Evolutionary conservation across 2,329 filamentous ascomycete genomes (phyloP), one percentile per base, ranked within the genome.

Genomic region (Colletotrichum truncatum): DNA sequence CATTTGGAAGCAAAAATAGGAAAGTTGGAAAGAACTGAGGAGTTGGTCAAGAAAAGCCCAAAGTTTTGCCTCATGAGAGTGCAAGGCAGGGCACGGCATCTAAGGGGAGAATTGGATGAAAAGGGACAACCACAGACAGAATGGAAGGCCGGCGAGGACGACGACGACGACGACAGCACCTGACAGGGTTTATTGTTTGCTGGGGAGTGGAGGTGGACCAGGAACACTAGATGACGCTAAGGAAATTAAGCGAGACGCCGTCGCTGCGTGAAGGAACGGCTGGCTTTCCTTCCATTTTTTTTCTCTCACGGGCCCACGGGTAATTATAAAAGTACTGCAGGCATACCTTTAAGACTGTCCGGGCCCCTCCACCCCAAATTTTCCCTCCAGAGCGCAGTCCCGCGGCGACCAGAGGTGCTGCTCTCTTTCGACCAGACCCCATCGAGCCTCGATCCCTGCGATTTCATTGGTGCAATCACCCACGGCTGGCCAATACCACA

Each of bases 241-340:
- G 60, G 58, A 66, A 34, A 64, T 64, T 66, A 66, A 66, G 64
- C 64, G 64, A 66, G 64, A 58, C 59, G 36, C 63, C 49, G 63
- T 66, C 63, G 63, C 63, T 66, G 57, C 34, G 63, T 66, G 64
- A 66, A 64, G 64, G 64, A 66, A 66, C 64, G 63, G 63, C 63
- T 63, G 64, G 64, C 64, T 66, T 66, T 66, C 60, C 53, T 66
- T 66, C 58, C 63, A 56, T 53, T 66, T 66, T 66, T 66, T 66
- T 54, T 65, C 59, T 66, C 53, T 64, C 64, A 64, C 64, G 53
- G 64, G 60, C 48, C 64, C 64, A 66, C 64, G 64, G 64, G 53
- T 64, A 66, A 66, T 66, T 66, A 66, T 66, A 66, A 66, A 66
- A 66, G 60, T 66, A 66, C 64, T 66, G 60, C 64, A 64, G 60